Conservation (phyloP, 2,329 filamentous ascomycete species). For the Alternaria brassicicola region DNA sequence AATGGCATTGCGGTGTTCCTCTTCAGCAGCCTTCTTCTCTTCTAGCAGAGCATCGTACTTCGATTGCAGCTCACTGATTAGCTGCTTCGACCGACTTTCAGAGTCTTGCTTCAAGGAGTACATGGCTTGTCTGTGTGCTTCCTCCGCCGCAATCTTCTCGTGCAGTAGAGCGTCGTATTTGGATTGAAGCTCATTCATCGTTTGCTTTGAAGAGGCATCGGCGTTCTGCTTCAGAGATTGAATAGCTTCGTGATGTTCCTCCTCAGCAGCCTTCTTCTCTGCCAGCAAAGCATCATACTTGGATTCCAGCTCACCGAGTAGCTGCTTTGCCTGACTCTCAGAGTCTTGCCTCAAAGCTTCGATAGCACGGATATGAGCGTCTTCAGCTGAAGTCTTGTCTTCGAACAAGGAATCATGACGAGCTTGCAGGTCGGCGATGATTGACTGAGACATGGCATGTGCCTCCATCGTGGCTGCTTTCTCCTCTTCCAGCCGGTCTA, state of each 20-base stretch:
- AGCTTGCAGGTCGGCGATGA: conserved; percentile 39
- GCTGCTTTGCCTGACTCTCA: conserved; percentile 33
- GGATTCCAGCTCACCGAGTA: conserved; percentile 35
- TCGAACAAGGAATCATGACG: conserved; percentile 37
- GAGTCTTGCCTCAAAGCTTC: conserved; percentile 41
- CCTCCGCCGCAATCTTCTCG: conserved; percentile 35
- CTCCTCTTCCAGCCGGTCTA: conserved; percentile 26
- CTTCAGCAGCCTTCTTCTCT: conserved; percentile 37
- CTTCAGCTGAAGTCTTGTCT: conserved; percentile 40
- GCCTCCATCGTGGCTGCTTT: conserved; percentile 29
- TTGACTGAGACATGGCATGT: conserved; percentile 30
- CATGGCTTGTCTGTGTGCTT: conserved; percentile 33
- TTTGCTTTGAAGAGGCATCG: conserved; percentile 24
- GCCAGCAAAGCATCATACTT: conserved; percentile 37
- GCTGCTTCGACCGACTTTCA: conserved; percentile 26
- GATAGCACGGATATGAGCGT: conserved; percentile 37
- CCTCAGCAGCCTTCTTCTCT: conserved; percentile 37
- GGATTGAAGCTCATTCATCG: conserved; percentile 11
- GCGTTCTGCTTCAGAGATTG: conserved; percentile 37
- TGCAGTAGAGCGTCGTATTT: conserved; percentile 29
- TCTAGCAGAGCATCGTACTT: conserved; percentile 36
- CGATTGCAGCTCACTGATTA: conserved; percentile 35
- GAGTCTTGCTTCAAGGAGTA: conserved; percentile 35
- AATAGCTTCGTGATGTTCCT: conserved; percentile 31
- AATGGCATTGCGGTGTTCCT: conserved; percentile 32